A percentile compares a stretch with the other conserved stretches of the same genome.
Evolutionary conservation across 2,329 filamentous ascomycete species (phyloP).

Genomic region (Pestalotiopsis sp.): DNA sequence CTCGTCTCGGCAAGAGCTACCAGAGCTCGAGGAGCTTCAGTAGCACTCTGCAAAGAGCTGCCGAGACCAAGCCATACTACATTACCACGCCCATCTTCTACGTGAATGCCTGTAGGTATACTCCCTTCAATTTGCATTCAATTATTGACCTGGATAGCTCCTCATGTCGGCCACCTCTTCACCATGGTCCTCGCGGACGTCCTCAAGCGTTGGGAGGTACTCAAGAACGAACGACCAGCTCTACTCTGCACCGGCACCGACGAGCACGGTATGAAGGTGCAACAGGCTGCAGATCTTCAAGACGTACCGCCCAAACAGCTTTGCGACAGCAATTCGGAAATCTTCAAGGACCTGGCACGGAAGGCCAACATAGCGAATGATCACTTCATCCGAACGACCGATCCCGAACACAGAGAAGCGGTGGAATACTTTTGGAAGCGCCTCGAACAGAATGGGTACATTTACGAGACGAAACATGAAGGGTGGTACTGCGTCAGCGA

Average conservation of each 20-base stretch:
- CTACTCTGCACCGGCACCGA: constrained; percentile 90
- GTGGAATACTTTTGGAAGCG: constrained; percentile 90
- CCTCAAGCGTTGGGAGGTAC: constrained; percentile 85
- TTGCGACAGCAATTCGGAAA: constrained; percentile 81
- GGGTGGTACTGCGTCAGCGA: constrained; percentile 98
- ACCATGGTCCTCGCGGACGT: constrained; percentile 90
- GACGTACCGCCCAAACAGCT: constrained; percentile 78
- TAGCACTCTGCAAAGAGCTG: constrained; percentile 17
- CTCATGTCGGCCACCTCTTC: constrained; percentile 94
- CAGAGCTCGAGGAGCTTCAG: constrained; percentile 15
- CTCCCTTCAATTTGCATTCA: background rate
- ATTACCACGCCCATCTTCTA: constrained; percentile 98
- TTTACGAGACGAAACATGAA: constrained; percentile 84
- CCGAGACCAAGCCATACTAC: constrained; percentile 78
- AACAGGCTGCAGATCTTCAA: constrained; percentile 77
- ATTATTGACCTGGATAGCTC: constrained; percentile 55
- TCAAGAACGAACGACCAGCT: constrained; percentile 68
- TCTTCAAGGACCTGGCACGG: constrained; percentile 75
- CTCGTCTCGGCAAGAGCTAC: constrained; percentile 21
- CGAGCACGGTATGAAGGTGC: constrained; percentile 97
- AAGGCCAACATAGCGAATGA: constrained; percentile 74
- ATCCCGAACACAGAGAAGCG: constrained; percentile 76
- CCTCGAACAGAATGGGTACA: constrained; percentile 72
- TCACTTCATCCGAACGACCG: constrained; percentile 91
- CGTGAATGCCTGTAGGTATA: constrained; percentile 80